Evolutionary conservation across 805 yeast species (phyloP), one percentile per base, ranked within the genome.

Genomic region (Metschnikowia hibisci): DNA sequence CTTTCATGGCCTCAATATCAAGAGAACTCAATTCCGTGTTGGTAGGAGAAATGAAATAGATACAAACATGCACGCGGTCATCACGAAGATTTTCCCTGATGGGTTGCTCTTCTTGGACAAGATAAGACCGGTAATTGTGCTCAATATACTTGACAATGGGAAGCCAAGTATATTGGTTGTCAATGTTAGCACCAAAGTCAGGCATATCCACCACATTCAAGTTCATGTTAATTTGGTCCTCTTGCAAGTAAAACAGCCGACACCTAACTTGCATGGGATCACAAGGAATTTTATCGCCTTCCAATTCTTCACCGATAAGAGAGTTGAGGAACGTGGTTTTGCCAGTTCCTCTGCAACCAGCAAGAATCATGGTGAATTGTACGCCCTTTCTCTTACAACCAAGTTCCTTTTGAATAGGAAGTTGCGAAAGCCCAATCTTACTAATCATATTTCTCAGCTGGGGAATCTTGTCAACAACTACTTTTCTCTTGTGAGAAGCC

Each of bases 31-130:
- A 61, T 12, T 60, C 54, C 8, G 47, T 42, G 32, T 81, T 80
- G 4, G 82, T 72, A 0, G 96, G 91, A 5, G 80, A 74, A 42
- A 91, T 71, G 60, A 91, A 86, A 67, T 88, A 91, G 34, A 91
- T 62, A 60, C 96, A 88, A 28, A 82, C 86, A 67, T 91, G 96
- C 31, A 91, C 82, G 43, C 95, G 74, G 51, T 75, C 66, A 57
- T 90, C 96, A 10, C 57, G 53, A 44, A 71, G 37, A 4, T 47
- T 40, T 3, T 35, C 22, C 33, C 74, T 51, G n/a, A 52, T 43
- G 0, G 70, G 55, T 64, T 62, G 47, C 60, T 80, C 86, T 55
- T 84, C 88, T 66, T 87, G 96, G 49, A 79, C 55, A 40, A 79
- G 74, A 77, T 81, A 64, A 66, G 62, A 62, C 78, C 80, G 49